These are phyloP conservation scores for Phytopythium helicoides DNA, from an alignment of 352 stramenopile genomes.

Conservation along the genomic window DNA sequence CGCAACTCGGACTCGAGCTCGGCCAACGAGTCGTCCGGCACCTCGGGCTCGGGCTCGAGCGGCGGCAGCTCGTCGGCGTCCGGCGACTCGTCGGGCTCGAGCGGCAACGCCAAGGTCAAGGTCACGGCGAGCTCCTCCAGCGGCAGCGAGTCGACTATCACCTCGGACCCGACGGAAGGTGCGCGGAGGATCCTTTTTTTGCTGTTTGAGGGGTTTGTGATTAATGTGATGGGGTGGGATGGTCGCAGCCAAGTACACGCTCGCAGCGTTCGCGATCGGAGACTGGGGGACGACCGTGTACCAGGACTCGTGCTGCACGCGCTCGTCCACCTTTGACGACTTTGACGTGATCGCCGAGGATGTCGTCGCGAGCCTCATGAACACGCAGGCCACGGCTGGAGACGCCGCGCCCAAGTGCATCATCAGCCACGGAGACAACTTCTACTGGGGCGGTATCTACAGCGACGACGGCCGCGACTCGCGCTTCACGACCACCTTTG, in stretches of 20 bases:
- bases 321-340: conserved; percentile 55
- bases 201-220: too few relatives aligned
- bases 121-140: conserved; percentile 22
- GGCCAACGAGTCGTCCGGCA: conserved; percentile 21
- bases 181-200: too few relatives aligned
- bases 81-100: conserved; percentile 10
- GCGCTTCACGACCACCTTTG: conserved; percentile 55
- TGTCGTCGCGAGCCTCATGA: conserved; percentile 63
- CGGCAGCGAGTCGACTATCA: conserved; percentile 24
- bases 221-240: too few relatives aligned
- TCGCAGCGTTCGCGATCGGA: conserved; percentile 65
- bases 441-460: conserved; percentile 66
- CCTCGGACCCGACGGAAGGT: conserved; percentile 58
- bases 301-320: conserved; percentile 71
- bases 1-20: too few relatives aligned
- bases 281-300: conserved; percentile 70
- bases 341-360: conserved; percentile 67
- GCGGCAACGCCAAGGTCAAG: conserved; percentile 24
- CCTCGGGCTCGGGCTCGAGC: conserved; percentile 20
- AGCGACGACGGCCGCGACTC: conserved; percentile 31
- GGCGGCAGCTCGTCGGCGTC: conserved; percentile 18
- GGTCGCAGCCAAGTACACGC: conserved; percentile 41
- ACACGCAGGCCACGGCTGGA: conserved; percentile 39
- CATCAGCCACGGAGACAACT: conserved; percentile 68
- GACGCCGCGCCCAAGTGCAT: conserved; percentile 49